Evolutionary conservation across 345 rosid genomes (phyloP).

Genomic region (Gossypium stocksii): DNA sequence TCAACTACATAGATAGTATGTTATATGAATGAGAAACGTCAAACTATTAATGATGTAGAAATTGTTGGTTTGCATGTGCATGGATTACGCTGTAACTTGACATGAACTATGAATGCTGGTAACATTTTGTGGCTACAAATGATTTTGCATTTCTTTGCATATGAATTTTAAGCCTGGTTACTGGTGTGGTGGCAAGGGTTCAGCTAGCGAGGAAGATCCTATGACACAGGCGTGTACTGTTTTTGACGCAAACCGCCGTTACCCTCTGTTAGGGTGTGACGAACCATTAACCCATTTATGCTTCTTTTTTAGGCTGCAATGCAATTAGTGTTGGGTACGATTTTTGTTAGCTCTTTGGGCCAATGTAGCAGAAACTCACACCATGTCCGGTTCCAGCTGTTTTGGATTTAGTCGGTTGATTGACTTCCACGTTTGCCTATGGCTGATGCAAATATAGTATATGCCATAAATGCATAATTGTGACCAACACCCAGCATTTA

Average conservation of each 20-base stretch:
- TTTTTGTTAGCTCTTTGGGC: background rate
- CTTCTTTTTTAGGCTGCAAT: background rate
- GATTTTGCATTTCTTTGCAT: background rate
- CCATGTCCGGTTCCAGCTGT: slow-evolving; percentile 7
- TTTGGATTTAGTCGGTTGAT: background rate
- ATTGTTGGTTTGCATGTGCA: slow-evolving; percentile 22
- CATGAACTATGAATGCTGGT: slow-evolving; percentile 14
- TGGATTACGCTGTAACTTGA: slow-evolving; percentile 20
- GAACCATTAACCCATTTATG: background rate
- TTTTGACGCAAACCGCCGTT: slow-evolving; percentile 23
- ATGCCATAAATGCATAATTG: too few relatives aligned
- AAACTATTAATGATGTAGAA: background rate
- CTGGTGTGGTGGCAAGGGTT: slow-evolving; percentile 5
- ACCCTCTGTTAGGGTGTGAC: slow-evolving; percentile 15
- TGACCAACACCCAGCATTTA: background rate
- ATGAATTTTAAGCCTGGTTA: background rate
- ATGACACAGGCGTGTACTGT: slow-evolving; percentile 5
- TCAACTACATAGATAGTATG: too few relatives aligned
- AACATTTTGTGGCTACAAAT: slow-evolving; percentile 1
- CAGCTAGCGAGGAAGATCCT: background rate
- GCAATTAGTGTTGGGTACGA: background rate
- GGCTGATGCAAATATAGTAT: background rate
- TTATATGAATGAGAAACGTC: background rate
- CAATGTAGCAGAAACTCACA: background rate
- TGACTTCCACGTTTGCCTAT: background rate